Evolutionary conservation across 257 asterid species (phyloP), one percentile per base, ranked within the genome.

Genomic region (Nemophila menziesii): DNA sequence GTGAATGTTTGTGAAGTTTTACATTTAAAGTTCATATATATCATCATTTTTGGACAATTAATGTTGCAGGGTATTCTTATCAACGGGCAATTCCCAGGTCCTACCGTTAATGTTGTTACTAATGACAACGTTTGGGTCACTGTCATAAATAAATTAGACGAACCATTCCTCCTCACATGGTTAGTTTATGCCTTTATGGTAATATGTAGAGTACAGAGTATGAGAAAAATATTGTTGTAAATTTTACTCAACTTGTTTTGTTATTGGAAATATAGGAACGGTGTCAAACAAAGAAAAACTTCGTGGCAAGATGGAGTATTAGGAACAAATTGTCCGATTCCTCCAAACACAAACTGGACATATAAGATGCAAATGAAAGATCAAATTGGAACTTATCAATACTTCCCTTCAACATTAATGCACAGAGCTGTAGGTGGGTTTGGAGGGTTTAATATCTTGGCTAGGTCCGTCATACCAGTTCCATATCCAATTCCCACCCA

Each of bases 281-380:
- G 96, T 0, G 29, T 86, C 4, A 76, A 82, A 43, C 96, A 86
- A 27, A 76, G 94, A 51, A 86, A 67, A 62, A 3, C 39, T 13
- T 74, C 92, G 2, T 86, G 96, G 96, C 78, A 72, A 60, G 96
- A 86, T 38, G 96, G 96, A 5, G 96, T 86, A n/a, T 75, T 82
- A 0, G 93, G 96, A 48, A 86, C 96, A 2, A 86, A 86, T 36
- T 86, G 96, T 39, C 96, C 96, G 1, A 86, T 86, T 52, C 80
- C 72, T 16, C 84, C 94, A 4, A 79, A 77, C 63, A 5, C 82
- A 1, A 82, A 77, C 13, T 82, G 87, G 87, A 77, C 93, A 0
- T 82, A 86, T 70, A 72, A 7, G 20, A 79, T 82, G 93, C 94
- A 86, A 21, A 64, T 73, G 73, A 79, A 82, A 47, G 94, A 82